Evolutionary conservation across 768 basidiomycete species (phyloP).

Genomic region (Hydnomerulius pinastri): DNA sequence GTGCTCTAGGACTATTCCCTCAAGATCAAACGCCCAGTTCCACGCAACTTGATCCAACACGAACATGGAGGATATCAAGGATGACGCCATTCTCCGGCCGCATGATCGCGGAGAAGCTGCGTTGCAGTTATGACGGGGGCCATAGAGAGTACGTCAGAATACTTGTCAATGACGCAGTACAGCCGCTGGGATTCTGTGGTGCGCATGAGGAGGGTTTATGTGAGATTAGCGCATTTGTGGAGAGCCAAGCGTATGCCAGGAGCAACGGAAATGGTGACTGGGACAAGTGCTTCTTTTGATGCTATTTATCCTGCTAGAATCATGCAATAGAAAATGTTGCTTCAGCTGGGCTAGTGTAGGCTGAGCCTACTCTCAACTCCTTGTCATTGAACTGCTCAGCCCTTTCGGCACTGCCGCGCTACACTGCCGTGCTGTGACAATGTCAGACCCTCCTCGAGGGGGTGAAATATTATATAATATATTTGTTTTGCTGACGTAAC

Average conservation of each 20-base stretch:
- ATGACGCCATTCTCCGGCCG: conserved; percentile 76
- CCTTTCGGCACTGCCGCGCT: no score
- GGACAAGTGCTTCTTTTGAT: conserved; percentile 54
- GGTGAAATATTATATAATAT: neutral
- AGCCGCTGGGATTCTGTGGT: conserved; percentile 62
- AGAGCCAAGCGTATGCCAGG: conserved; percentile 69
- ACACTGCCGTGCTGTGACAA: no score
- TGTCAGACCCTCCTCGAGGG: neutral
- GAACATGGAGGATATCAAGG: conserved; percentile 55
- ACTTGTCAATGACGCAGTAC: conserved; percentile 76
- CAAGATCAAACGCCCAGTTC: conserved; percentile 28
- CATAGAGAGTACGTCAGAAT: conserved; percentile 60
- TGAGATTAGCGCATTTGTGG: conserved; percentile 61
- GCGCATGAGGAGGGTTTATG: conserved; percentile 60
- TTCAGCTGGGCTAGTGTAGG: no score
- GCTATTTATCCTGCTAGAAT: neutral
- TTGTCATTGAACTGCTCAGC: no score
- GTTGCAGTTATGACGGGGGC: conserved; percentile 37
- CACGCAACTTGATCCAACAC: conserved; percentile 19
- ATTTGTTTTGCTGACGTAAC: conserved; percentile 5
- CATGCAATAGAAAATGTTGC: no score
- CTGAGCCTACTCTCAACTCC: no score
- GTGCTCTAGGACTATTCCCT: conserved; percentile 57
- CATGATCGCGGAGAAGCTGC: conserved; percentile 73
- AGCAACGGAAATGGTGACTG: conserved; percentile 73